A percentile compares a stretch with the other conserved stretches of the same genome.
These are phyloP conservation scores for Dalbergia oliveri DNA, from an alignment of 306 rosid species.

Conservation along the genomic window DNA sequence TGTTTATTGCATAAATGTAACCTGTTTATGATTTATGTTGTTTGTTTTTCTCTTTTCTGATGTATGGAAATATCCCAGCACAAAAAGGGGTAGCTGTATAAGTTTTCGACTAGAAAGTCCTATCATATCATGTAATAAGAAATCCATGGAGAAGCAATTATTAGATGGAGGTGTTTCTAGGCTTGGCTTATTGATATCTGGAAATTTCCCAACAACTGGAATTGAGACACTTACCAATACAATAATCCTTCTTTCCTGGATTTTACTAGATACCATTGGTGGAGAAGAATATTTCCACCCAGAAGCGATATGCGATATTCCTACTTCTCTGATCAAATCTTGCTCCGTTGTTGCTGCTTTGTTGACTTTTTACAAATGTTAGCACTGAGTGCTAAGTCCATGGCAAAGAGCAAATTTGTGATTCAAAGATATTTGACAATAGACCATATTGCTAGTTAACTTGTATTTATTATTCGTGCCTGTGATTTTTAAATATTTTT, in stretches of 20 bases:
- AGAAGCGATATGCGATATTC: conserved; percentile 7
- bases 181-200: conserved; percentile 14
- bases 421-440: not conserved
- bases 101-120: not conserved
- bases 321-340: conserved; percentile 1
- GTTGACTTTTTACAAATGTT: not conserved
- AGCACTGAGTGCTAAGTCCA: conserved; percentile 6
- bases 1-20: not conserved
- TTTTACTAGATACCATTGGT: not conserved
- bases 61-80: not conserved
- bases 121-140: not conserved
- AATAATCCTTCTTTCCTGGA: not conserved
- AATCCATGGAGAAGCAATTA: not conserved
- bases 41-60: not conserved
- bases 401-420: conserved; percentile 12
- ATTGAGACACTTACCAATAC: not conserved
- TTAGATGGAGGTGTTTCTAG: conserved; percentile 12
- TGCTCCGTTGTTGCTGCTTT: not conserved
- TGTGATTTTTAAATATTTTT: not conserved
- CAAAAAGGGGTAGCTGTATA: not conserved
- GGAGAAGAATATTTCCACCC: conserved; percentile 20
- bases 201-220: not conserved
- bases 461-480: not conserved
- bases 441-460: conserved; percentile 18
- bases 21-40: not conserved